A percentile compares a stretch with the other conserved stretches of the same genome.
Evolutionary conservation across 192 early-diverging fungal genomes (phyloP).

Genomic region (Gonapodya prolifera): DNA sequence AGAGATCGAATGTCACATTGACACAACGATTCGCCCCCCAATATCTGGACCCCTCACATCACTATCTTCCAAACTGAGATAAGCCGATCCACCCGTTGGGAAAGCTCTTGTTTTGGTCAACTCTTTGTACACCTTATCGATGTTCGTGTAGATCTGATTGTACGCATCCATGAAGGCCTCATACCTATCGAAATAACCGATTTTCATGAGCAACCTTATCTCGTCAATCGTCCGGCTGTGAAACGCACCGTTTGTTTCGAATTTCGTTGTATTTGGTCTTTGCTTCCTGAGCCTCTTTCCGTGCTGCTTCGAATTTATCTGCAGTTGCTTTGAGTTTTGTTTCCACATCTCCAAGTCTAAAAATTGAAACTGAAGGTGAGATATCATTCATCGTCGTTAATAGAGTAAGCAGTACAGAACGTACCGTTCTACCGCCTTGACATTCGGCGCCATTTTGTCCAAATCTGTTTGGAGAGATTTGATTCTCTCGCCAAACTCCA

Average conservation of each 20-base stretch:
- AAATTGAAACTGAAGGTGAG: constrained; percentile 5
- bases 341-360: constrained; percentile 67
- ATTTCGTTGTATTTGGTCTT: constrained; percentile 70
- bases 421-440: constrained; percentile 71
- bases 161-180: constrained; percentile 70
- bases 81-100: constrained; percentile 88
- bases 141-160: constrained; percentile 76
- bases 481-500: constrained; percentile 52
- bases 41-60: constrained; percentile 31
- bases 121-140: constrained; percentile 94
- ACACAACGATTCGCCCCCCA: neutral
- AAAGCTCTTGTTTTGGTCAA: constrained; percentile 76
- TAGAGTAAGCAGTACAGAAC: neutral
- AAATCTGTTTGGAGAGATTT: constrained; percentile 48
- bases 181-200: constrained; percentile 30
- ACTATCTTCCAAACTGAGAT: constrained; percentile 78
- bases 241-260: constrained; percentile 56
- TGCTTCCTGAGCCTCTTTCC: constrained; percentile 64
- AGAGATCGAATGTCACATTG: neutral
- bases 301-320: constrained; percentile 67
- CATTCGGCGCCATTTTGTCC: constrained; percentile 81
- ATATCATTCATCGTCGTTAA: constrained; percentile 3
- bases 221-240: neutral
- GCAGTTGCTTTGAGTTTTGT: constrained; percentile 64
- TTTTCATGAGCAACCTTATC: neutral